A percentile compares a stretch with the other conserved stretches of the same genome.
phyloP scores from a whole-genome alignment of 1,284 basidiomycete species.

The Wallemia hederae region DNA sequence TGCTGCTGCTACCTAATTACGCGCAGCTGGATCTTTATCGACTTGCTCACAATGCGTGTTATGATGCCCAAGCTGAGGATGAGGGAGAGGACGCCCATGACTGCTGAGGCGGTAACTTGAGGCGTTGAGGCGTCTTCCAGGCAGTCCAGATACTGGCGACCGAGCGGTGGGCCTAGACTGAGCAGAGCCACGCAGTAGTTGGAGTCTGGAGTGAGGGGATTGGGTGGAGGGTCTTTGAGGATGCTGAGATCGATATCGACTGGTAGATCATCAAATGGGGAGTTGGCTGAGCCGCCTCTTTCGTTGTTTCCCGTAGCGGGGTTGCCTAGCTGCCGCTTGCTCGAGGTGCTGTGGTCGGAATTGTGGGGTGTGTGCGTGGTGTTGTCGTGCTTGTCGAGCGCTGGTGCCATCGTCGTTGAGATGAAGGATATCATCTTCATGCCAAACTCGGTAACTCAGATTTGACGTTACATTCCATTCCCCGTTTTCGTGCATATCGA shows the following conservation, averaged over 20 bases:
- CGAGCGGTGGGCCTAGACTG: neutral
- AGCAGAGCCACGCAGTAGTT: neutral
- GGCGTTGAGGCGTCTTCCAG: neutral
- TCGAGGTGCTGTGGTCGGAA: too few relatives aligned
- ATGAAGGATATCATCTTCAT: neutral
- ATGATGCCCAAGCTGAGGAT: neutral
- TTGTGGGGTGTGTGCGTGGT: too few relatives aligned
- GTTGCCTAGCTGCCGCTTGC: neutral
- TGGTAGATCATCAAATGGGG: neutral
- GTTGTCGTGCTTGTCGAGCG: too few relatives aligned
- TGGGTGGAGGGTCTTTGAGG: neutral
- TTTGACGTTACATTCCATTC: neutral
- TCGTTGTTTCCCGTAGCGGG: neutral
- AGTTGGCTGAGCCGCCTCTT: neutral
- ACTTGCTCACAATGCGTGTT: neutral
- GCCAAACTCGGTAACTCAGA: neutral
- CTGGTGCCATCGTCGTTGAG: neutral
- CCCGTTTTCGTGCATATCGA: neutral
- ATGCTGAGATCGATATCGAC: neutral
- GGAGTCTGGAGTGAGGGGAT: neutral
- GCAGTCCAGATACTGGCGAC: neutral
- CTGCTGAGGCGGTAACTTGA: neutral
- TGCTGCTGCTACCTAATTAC: neutral
- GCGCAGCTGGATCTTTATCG: neutral
- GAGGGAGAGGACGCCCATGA: neutral